Evolutionary conservation across 805 yeast genomes (phyloP).

Genomic region (Candida maris): DNA sequence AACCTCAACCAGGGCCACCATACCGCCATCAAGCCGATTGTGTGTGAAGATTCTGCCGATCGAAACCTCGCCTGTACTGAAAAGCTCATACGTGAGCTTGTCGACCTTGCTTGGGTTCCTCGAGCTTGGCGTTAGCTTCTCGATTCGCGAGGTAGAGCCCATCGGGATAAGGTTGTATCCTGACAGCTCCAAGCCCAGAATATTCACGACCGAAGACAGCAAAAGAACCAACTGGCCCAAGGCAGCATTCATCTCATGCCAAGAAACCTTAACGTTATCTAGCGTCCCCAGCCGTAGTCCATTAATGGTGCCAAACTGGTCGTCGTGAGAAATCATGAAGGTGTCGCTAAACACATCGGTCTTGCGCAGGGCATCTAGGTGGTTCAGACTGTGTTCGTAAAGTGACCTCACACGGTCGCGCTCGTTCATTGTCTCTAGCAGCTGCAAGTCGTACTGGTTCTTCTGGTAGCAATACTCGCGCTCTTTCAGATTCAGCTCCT

Average conservation of each 20-base stretch:
- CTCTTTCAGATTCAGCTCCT: conserved; percentile 41
- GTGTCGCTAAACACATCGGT: conserved; percentile 81
- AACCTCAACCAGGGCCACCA: conserved; percentile 73
- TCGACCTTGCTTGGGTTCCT: conserved; percentile 32
- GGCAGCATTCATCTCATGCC: conserved; percentile 92
- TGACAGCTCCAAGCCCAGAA: conserved; percentile 51
- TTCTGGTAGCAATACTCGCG: conserved; percentile 42
- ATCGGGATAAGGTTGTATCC: conserved; percentile 70
- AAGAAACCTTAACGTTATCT: conserved; percentile 60
- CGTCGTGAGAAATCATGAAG: conserved; percentile 80
- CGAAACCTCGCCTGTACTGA: conserved; percentile 69
- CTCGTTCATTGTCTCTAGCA: conserved; percentile 48
- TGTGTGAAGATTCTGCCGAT: conserved; percentile 68
- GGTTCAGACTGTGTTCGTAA: conserved; percentile 58
- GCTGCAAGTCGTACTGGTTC: conserved; percentile 55
- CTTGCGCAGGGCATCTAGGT: conserved; percentile 65
- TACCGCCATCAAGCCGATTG: conserved; percentile 72
- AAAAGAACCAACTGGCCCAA: conserved; percentile 78
- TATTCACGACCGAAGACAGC: conserved; percentile 57
- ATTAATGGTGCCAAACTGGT: conserved; percentile 83
- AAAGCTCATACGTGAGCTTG: conserved; percentile 49
- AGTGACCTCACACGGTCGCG: conserved; percentile 61
- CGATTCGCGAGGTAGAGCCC: conserved; percentile 80
- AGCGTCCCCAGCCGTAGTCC: conserved; percentile 76
- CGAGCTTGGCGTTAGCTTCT: conserved; percentile 44